A percentile compares a stretch with the other conserved stretches of the same genome.
Conservation (phyloP, 2,329 filamentous ascomycete genomes). For the Tolypocladium tropicale region DNA sequence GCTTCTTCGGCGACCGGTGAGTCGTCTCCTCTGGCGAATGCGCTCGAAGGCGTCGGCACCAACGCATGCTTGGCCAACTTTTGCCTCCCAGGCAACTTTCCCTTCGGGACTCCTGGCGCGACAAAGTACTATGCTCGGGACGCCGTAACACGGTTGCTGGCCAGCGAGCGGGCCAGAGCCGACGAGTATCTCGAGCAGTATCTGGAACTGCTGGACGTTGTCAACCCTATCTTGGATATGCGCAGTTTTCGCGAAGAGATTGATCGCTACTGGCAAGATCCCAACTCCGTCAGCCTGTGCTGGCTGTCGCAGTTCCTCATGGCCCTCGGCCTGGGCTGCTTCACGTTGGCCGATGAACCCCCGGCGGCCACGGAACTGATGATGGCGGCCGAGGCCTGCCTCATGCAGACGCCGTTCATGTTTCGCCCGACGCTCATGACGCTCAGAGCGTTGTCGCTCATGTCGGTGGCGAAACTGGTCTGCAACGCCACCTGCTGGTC, state of each 20-base stretch:
- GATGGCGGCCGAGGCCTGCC: conserved; percentile 25
- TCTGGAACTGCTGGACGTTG: conserved; percentile 19
- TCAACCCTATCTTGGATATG: conserved; percentile 23
- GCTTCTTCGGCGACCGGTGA: conserved; percentile 9
- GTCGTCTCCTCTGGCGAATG: conserved; percentile 15
- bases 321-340: conserved; percentile 23
- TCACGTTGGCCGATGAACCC: conserved; percentile 18
- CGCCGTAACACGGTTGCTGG: conserved; percentile 18
- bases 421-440: conserved; percentile 23
- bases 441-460: conserved; percentile 19
- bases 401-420: conserved; percentile 27
- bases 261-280: conserved; percentile 21
- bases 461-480: conserved; percentile 24
- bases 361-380: conserved; percentile 22
- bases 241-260: conserved; percentile 17
- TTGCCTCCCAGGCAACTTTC: conserved; percentile 24
- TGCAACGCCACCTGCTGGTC: conserved; percentile 27
- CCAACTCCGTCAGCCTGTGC: conserved; percentile 16
- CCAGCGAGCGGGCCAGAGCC: conserved; percentile 14
- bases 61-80: conserved; percentile 25
- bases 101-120: conserved; percentile 25
- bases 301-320: conserved; percentile 25
- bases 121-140: conserved; percentile 21
- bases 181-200: conserved; percentile 18
- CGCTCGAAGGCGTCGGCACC: conserved; percentile 21